A percentile compares a stretch with the other conserved stretches of the same genome.
Evolutionary conservation across 2,329 filamentous ascomycete genomes (phyloP).

Genomic region (Shiraia bambusicola): DNA sequence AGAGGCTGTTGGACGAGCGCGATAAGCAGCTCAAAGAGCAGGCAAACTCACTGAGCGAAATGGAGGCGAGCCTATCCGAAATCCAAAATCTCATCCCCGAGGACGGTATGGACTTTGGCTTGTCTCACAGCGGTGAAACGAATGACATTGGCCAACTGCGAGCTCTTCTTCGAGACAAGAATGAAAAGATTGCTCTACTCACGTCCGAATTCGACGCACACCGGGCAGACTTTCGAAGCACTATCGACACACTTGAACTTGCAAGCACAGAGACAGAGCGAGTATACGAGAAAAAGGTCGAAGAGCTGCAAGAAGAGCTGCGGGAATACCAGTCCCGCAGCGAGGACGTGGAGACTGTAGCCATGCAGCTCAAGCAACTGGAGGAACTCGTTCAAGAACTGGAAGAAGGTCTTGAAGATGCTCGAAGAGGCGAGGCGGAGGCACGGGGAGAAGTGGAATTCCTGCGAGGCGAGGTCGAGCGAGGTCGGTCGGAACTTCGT

Average conservation of each 20-base stretch:
- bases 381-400: conserved; percentile 96
- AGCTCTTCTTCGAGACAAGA: conserved; percentile 86
- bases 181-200: conserved; percentile 91
- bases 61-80: conserved; percentile 85
- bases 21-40: conserved; percentile 90
- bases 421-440: conserved; percentile 89
- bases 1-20: conserved; percentile 74
- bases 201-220: conserved; percentile 94
- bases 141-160: conserved; percentile 76
- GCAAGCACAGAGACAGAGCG: conserved; percentile 93
- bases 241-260: conserved; percentile 93
- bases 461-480: conserved; percentile 87
- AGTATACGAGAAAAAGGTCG: conserved; percentile 92
- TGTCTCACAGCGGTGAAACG: conserved; percentile 45
- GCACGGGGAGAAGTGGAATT: conserved; percentile 96
- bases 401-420: conserved; percentile 94
- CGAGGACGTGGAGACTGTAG: conserved; percentile 89
- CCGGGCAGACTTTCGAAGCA: conserved; percentile 92
- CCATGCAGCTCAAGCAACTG: conserved; percentile 87
- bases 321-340: conserved; percentile 78
- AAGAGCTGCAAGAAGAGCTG: conserved; percentile 80
- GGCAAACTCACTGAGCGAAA: conserved; percentile 76
- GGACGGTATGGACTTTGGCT: conserved; percentile 52
- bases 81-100: conserved; percentile 69
- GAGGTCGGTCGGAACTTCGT: conserved; percentile 82